A percentile compares a stretch with the other conserved stretches of the same genome.
Evolutionary conservation across 2,329 filamentous ascomycete genomes (phyloP).

Genomic region (Epichloe aotearoae): DNA sequence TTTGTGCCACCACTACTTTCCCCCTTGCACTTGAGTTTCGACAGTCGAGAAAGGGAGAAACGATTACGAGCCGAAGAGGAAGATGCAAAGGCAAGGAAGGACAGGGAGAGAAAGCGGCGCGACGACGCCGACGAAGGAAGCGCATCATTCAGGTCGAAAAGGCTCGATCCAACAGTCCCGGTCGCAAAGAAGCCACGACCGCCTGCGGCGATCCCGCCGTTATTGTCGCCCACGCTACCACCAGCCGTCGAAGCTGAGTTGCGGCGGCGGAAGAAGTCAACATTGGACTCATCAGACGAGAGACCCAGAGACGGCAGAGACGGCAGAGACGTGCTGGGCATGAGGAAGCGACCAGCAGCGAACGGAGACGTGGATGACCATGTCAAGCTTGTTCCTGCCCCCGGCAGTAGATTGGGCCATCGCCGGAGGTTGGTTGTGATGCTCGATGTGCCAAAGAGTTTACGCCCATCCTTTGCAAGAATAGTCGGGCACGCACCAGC

Average conservation of each 20-base stretch:
- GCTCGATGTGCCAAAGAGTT: slow-evolving; percentile 35
- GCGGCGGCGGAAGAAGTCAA: slow-evolving; percentile 18
- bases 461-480: slow-evolving; percentile 30
- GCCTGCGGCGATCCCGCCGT: slow-evolving; percentile 28
- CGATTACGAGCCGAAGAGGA: slow-evolving; percentile 11
- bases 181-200: slow-evolving; percentile 25
- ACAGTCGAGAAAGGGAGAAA: slow-evolving; percentile 23
- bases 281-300: slow-evolving; percentile 12
- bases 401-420: slow-evolving; percentile 8
- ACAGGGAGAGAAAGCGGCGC: slow-evolving; percentile 18
- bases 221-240: slow-evolving; percentile 44
- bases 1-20: slow-evolving; percentile 39
- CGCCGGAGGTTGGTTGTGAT: slow-evolving; percentile 27
- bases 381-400: neutral
- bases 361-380: slow-evolving; percentile 21
- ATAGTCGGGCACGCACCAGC: slow-evolving; percentile 29
- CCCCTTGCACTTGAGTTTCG: slow-evolving; percentile 34
- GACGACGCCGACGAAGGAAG: slow-evolving; percentile 16
- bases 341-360: slow-evolving; percentile 14
- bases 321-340: slow-evolving; percentile 10
- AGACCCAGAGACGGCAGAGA: slow-evolving; percentile 7
- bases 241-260: slow-evolving; percentile 32
- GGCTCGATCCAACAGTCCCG: slow-evolving; percentile 12
- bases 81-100: slow-evolving; percentile 14
- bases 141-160: slow-evolving; percentile 19